A percentile compares a stretch with the other conserved stretches of the same genome.
Evolutionary conservation across 2,329 filamentous ascomycete genomes (phyloP).

Genomic region (Aureobasidium lini): DNA sequence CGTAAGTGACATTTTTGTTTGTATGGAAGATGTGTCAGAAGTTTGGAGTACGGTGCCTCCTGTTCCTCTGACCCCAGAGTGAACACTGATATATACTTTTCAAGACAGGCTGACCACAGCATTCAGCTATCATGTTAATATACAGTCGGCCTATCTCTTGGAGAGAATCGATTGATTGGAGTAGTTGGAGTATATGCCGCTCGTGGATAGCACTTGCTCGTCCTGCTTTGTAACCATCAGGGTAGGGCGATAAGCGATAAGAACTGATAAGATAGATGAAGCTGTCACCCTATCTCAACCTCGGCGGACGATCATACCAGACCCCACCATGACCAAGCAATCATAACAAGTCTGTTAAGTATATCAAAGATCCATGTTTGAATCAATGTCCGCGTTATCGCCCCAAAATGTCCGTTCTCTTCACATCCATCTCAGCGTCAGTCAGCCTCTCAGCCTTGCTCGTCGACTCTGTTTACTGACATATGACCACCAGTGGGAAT

Average conservation of each 20-base stretch:
- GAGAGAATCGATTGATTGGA: no score
- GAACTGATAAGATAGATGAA: not conserved
- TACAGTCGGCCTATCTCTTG: not conserved
- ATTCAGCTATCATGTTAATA: not conserved
- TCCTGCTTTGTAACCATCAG: no score
- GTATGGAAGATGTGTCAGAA: no score
- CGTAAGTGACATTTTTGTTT: not conserved
- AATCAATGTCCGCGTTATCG: not conserved
- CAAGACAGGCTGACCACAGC: no score
- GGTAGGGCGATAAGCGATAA: not conserved
- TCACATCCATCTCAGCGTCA: not conserved
- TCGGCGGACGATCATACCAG: not conserved
- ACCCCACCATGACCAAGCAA: not conserved
- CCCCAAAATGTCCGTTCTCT: not conserved
- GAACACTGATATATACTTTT: no score
- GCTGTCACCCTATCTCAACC: not conserved
- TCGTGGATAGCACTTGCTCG: no score
- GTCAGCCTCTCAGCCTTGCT: not conserved
- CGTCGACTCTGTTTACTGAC: no score
- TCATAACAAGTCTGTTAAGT: not conserved
- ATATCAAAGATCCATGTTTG: not conserved
- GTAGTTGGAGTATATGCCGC: no score
- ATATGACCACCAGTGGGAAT: not conserved
- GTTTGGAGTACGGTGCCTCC: no score
- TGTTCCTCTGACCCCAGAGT: no score